These are phyloP conservation scores for Entomortierella lignicola DNA, from an alignment of 192 early-diverging fungal genomes.

Conservation along the genomic window DNA sequence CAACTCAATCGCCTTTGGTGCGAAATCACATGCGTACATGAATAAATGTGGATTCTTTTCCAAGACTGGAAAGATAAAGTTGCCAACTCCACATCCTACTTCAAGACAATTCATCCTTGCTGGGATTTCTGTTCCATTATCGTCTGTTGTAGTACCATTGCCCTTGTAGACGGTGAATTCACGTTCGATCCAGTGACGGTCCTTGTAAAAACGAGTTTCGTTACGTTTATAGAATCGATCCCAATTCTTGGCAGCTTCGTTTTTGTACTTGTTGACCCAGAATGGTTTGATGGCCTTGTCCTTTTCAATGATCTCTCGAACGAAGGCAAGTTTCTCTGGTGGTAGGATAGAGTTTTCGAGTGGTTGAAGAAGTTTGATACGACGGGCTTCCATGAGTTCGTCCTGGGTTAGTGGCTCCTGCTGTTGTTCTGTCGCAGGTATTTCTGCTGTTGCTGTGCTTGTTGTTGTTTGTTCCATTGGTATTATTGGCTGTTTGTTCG, in stretches of 20 bases:
- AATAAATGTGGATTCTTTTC: conserved; percentile 83
- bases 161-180: conserved; percentile 82
- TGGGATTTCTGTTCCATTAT: neutral
- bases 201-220: conserved; percentile 95
- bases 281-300: conserved; percentile 78
- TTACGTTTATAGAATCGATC: conserved; percentile 89
- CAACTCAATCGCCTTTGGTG: too few species aligned
- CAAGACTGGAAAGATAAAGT: conserved; percentile 94
- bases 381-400: conserved; percentile 39
- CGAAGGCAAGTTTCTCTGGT: conserved; percentile 61
- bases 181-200: conserved; percentile 95
- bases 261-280: conserved; percentile 84
- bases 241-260: conserved; percentile 84
- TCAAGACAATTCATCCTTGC: conserved; percentile 67
- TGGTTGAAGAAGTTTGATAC: conserved; percentile 30
- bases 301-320: conserved; percentile 66
- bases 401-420: too few species aligned
- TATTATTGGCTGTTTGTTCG: too few species aligned
- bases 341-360: conserved; percentile 24
- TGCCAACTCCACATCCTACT: conserved; percentile 98
- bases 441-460: too few species aligned
- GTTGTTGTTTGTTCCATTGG: neutral
- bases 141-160: neutral
- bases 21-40: conserved; percentile 94
- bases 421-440: too few species aligned